Conservation (phyloP, 768 basidiomycete genomes). For the Chalciporus sphaerocephalus region DNA sequence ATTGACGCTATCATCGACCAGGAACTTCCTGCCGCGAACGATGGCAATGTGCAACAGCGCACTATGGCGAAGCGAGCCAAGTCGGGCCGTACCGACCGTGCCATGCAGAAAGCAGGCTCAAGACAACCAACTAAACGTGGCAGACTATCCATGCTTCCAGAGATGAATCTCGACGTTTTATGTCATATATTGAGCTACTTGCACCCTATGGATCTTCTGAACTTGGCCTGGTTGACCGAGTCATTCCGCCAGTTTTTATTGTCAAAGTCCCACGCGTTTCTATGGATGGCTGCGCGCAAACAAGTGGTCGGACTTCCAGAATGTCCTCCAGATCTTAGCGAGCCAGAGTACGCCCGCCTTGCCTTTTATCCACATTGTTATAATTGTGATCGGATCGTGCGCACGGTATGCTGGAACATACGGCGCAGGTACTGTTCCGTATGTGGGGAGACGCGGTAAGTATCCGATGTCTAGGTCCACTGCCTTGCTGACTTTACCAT, state of each 20-base stretch:
- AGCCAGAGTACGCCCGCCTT: slow-evolving; percentile 40
- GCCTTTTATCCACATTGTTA: slow-evolving; percentile 25
- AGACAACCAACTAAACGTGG: background rate
- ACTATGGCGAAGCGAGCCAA: too few species aligned
- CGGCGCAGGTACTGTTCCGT: background rate
- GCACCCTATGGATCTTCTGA: slow-evolving; percentile 35
- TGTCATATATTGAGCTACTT: slow-evolving; percentile 37
- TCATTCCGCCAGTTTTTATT: slow-evolving; percentile 9
- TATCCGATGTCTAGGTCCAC: background rate
- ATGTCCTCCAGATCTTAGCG: slow-evolving; percentile 41
- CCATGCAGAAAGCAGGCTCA: too few species aligned
- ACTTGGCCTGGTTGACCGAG: background rate
- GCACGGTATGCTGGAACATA: background rate
- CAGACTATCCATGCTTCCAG: slow-evolving; percentile 26
- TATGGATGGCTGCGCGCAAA: slow-evolving; percentile 24
- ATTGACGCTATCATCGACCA: too few species aligned
- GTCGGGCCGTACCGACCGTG: too few species aligned
- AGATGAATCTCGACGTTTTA: slow-evolving; percentile 20
- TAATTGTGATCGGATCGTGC: background rate
- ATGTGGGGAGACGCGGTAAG: background rate
- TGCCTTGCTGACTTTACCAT: background rate
- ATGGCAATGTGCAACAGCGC: too few species aligned
- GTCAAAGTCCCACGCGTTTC: slow-evolving; percentile 22
- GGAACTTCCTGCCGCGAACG: too few species aligned
- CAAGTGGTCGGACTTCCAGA: slow-evolving; percentile 36